Evolutionary conservation across 306 rosid genomes (phyloP), one percentile per base, ranked within the genome.

Genomic region (Echinosophora koreensis): DNA sequence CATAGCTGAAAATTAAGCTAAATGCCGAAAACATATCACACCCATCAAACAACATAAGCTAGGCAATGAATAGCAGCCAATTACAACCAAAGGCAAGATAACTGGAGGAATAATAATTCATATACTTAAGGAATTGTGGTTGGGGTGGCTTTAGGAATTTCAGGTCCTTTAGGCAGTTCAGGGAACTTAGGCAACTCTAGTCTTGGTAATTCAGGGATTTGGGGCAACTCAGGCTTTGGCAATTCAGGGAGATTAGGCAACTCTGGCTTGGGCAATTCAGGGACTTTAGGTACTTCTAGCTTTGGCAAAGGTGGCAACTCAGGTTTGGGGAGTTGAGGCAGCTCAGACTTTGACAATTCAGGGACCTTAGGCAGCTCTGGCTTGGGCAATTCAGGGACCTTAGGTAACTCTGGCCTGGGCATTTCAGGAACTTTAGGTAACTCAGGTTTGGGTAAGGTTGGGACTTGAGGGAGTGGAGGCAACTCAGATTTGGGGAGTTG

Each of bases 321-420:
- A 16, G 80, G 73, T 32, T 64, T 55, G 0, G 83, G 72, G 10
- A 63, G 3, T 22, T 63, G 64, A 16, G 81, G 81, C 12, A 77
- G 3, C 6, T 17, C 61, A 8, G 32, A 3, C 30, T 28, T 28
- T 3, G 34, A 5, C 30, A 28, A 28, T 30, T 30, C 2, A 2
- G 32, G 32, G 61, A 55, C 5, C 3, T 55, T 8, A 7, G 34
- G 14, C 5, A 55, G 0, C 8, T 16, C 28, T 0, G 52, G 70
- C 15, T 82, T 65, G 0, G 85, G 83, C 8, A 70, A 14, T 0
- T 78, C 77, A 5, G 87, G 70, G 3, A 60, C 16, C 1, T 34
- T 6, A 11, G 82, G 76, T 7, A 77, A 9, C 38, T 61, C 52
- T 2, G 52, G 70, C 15, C 77, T 65, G 0, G 85, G 83, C 6